These are phyloP conservation scores for Fusarium miscanthi DNA, from an alignment of 2,329 filamentous ascomycete genomes.

Conservation along the genomic window DNA sequence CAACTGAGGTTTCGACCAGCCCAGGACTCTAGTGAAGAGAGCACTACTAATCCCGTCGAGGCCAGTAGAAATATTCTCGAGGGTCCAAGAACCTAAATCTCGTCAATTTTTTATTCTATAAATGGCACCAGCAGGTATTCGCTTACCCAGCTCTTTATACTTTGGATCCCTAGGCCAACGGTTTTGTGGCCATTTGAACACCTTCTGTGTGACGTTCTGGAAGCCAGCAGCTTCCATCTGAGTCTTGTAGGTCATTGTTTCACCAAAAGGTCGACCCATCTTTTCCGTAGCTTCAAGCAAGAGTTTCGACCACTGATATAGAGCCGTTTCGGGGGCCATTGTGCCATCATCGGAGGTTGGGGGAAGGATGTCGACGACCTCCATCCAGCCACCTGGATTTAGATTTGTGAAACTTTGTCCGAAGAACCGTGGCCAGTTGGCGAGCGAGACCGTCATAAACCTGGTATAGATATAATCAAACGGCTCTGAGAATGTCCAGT, in stretches of 20 bases:
- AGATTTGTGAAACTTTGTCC: conserved; percentile 34
- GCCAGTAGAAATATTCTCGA: conserved; percentile 32
- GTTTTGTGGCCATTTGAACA: conserved; percentile 60
- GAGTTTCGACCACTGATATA: conserved; percentile 38
- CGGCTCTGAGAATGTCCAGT: conserved; percentile 35
- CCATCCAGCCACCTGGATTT: conserved; percentile 39
- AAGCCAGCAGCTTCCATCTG: conserved; percentile 62
- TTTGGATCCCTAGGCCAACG: conserved; percentile 61
- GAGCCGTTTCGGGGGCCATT: conserved; percentile 22
- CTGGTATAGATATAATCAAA: conserved; percentile 43
- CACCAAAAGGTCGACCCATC: conserved; percentile 44
- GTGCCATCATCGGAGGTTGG: conserved; percentile 14
- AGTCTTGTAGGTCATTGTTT: conserved; percentile 27
- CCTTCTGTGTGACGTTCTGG: conserved; percentile 56
- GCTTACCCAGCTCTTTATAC: conserved; percentile 59
- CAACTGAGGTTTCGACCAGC: conserved; percentile 43
- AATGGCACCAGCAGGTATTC: too few relatives aligned
- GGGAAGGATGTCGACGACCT: conserved; percentile 36
- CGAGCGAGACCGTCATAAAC: conserved; percentile 35
- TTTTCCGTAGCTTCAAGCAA: conserved; percentile 42
- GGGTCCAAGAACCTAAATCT: conserved; percentile 17
- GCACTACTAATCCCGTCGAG: conserved; percentile 44
- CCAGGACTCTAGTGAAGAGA: conserved; percentile 41
- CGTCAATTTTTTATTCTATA: background rate
- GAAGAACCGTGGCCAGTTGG: conserved; percentile 36